phyloP scores from a whole-genome alignment of 1,284 basidiomycete genomes.

The Moesziomyces sp. region DNA sequence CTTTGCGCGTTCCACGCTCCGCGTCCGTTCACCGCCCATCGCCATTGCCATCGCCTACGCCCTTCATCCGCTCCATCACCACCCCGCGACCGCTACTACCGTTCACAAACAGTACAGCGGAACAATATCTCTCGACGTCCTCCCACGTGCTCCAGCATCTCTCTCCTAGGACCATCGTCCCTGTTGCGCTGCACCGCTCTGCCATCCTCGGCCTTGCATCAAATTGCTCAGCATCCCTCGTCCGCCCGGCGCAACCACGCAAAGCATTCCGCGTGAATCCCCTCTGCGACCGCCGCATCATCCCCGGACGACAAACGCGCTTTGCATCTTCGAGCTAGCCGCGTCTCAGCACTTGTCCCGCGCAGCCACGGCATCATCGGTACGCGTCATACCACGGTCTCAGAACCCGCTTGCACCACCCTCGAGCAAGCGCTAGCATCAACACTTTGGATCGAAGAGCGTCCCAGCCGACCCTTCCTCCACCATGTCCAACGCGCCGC shows the following conservation, averaged over 20 bases:
- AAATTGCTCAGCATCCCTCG: background rate
- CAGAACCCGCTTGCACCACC: background rate
- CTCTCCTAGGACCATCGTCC: conserved; percentile 1
- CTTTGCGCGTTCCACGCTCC: conserved; percentile 40
- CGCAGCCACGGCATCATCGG: background rate
- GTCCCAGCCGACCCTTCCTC: conserved; percentile 5
- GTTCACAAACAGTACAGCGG: conserved; percentile 8
- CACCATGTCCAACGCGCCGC: conserved; percentile 56
- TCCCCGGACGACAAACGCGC: background rate
- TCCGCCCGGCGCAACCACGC: background rate
- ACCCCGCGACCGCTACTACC: conserved; percentile 1
- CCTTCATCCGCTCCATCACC: background rate
- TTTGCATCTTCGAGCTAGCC: background rate
- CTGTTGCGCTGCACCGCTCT: conserved; percentile 1
- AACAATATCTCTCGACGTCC: conserved; percentile 4
- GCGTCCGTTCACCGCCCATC: conserved; percentile 1
- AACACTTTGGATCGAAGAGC: conserved; percentile 5
- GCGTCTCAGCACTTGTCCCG: background rate
- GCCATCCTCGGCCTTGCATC: background rate
- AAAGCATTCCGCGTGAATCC: background rate
- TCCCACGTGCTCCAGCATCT: background rate
- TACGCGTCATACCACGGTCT: background rate
- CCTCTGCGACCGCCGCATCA: too few relatives aligned
- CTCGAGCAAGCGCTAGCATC: conserved; percentile 1
- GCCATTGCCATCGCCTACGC: background rate